These are phyloP conservation scores for Phytophthora pluvialis DNA, from an alignment of 352 stramenopile species.

Conservation along the genomic window DNA sequence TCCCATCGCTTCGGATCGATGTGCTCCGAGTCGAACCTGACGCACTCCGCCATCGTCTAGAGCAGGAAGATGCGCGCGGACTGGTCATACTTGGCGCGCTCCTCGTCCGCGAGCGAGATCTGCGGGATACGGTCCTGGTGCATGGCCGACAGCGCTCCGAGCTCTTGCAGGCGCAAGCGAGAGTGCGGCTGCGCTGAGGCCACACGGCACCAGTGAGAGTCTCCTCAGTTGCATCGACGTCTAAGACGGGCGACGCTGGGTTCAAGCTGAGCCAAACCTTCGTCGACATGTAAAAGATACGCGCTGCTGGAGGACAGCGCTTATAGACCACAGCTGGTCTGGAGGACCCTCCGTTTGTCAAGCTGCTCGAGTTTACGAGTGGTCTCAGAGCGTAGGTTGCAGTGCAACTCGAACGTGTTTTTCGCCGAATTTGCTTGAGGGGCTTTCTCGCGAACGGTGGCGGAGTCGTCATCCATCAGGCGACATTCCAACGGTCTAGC, in stretches of 20 bases:
- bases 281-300: too few species aligned
- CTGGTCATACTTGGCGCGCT: slow-evolving; percentile 36
- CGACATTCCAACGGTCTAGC: not conserved
- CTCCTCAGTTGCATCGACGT: not conserved
- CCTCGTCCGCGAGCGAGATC: slow-evolving; percentile 32
- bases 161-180: not conserved
- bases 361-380: not conserved
- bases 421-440: too few species aligned
- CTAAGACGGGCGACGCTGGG: too few species aligned
- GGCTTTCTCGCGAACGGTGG: too few species aligned
- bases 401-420: not conserved
- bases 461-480: too few species aligned
- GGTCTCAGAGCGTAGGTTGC: too few species aligned
- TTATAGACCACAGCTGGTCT: too few species aligned
- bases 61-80: slow-evolving; percentile 31
- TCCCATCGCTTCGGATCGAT: slow-evolving; percentile 33
- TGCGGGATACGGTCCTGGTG: slow-evolving; percentile 25
- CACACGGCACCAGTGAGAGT: too few species aligned
- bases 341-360: not conserved
- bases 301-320: too few species aligned
- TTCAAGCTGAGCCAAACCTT: not conserved
- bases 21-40: slow-evolving; percentile 30
- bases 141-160: slow-evolving; percentile 8
- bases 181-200: slow-evolving; percentile 12
- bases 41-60: slow-evolving; percentile 35